phyloP scores from a whole-genome alignment of 495 filamentous ascomycete species.

The Penicillium diatomitis region DNA sequence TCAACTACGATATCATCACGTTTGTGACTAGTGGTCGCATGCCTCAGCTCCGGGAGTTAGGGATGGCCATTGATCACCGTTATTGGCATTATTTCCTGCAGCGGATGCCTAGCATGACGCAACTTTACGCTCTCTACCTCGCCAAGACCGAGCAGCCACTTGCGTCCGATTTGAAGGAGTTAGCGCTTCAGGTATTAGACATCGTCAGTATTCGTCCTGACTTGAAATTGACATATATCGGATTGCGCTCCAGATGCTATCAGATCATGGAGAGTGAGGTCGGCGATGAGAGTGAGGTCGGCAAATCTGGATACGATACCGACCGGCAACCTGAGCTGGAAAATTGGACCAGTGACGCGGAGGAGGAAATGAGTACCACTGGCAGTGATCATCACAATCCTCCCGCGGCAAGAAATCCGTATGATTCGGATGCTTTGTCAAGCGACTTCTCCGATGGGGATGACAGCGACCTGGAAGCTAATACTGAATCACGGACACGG shows the following conservation, averaged over 20 bases:
- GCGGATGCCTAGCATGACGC: slow-evolving; percentile 63
- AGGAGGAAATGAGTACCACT: slow-evolving; percentile 35
- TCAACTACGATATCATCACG: slow-evolving; percentile 60
- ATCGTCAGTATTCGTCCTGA: slow-evolving; percentile 82
- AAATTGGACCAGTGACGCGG: slow-evolving; percentile 26
- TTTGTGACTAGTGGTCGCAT: slow-evolving; percentile 82
- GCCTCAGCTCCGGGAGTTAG: slow-evolving; percentile 64
- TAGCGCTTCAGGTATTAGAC: slow-evolving; percentile 77
- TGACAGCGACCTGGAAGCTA: slow-evolving; percentile 45
- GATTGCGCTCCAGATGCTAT: slow-evolving; percentile 75
- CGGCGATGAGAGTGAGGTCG: slow-evolving; percentile 31
- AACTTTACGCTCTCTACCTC: slow-evolving; percentile 72
- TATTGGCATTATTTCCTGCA: slow-evolving; percentile 94
- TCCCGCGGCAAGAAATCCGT: slow-evolving; percentile 18
- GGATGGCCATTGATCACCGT: slow-evolving; percentile 66
- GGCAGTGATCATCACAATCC: slow-evolving; percentile 28
- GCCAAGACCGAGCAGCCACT: slow-evolving; percentile 60
- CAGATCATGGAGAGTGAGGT: slow-evolving; percentile 66
- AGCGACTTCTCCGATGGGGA: slow-evolving; percentile 44
- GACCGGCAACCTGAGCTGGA: slow-evolving; percentile 35
- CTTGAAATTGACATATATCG: slow-evolving; percentile 74
- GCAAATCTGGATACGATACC: neutral
- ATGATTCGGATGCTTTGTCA: slow-evolving; percentile 27
- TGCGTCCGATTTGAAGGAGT: slow-evolving; percentile 53
- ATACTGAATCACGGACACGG: slow-evolving; percentile 36